Base-by-base conservation (phyloP, 345 rosid genomes). In the Ceriops decandra region DNA sequence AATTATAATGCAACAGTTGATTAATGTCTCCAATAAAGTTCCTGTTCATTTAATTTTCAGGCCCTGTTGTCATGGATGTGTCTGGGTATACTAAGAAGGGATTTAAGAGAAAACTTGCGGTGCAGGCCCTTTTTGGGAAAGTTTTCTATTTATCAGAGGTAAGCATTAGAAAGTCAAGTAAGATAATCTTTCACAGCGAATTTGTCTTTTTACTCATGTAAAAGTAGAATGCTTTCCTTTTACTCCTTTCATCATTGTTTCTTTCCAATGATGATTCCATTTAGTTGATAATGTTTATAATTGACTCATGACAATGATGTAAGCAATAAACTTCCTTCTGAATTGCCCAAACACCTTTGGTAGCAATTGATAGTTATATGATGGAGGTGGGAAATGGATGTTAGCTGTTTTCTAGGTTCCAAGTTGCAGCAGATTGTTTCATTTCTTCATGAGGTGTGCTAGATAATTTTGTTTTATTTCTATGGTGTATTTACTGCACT, bases 21-120 rank as follows among this genome's bases (percentile, higher is more conserved):
- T 42, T 4, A 42, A 16, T 56, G 10, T 9, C 11, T 56, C 16
- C 24, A 16, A 24, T 11, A 8, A 27, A 21, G 11, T 24, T 56
- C 26, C 13, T 24, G 7, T 76, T 1, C 70, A 28, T 71, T 9
- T 70, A 35, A 52, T 54, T 58, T 81, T 77, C 87, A 95, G 96
- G 99, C 58, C 99, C 96, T 4, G 90, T 95, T 71, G 98, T 90
- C 61, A 85, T 90, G 96, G 83, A 87, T 42, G 73, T 82, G 86
- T 72, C 92, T 56, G 93, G 96, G 56, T 88, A 88, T 78, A 85
- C 97, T 58, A 93, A 91, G 53, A 88, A 77, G 69, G 98, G 98
- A 46, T 91, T 92, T 75, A 88, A 87, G 87, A 88, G 97, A 80
- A 91, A 95, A 77, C 97, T 95, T 46, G 97, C 97, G 0, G 96